Evolutionary conservation across 1,284 basidiomycete genomes (phyloP), one percentile per base, ranked within the genome.

Genomic region (Microbotryum silenes-acaulis): DNA sequence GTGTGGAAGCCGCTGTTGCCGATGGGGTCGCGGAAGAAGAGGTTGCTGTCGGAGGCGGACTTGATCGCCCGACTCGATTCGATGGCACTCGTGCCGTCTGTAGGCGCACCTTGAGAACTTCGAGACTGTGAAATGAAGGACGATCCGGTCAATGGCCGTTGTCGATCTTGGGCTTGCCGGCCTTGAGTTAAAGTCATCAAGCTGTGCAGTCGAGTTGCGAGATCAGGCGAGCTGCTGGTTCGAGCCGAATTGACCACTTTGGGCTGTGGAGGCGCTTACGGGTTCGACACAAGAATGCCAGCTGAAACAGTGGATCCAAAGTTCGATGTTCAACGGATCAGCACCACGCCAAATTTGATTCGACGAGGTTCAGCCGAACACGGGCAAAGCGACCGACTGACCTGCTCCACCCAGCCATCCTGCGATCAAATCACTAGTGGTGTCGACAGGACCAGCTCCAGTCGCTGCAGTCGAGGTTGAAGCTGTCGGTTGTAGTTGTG

Each of bases 51-150:
- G 64, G 57, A 9, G 55, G 57, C 48, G 25, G 65, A 29, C n/a
- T 46, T n/a, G 57, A 54, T 48, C 45, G 58, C 48, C 59, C 56
- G 47, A 46, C 53, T 31, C 33, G 54, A 54, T 18, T 49, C 59
- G 46, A 54, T 47, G 54, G 48, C 59, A 64, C 55, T 54, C 51
- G 60, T 47, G 61, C 52, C 46, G 72, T 73, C 59, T 73, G 72
- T 14, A 72, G 61, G 46, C 71, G 69, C 44, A 73, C 70, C 61
- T 73, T 73, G 52, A 71, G 56, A 8, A 70, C 71, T 37, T 63
- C 53, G 29, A 61, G 50, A 5, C n/a, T 16, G 45, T 5, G 10
- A 18, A 3, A 7, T 8, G 25, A n/a, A n/a, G 14, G 7, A 8
- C 21, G 6, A 31, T 25, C 47, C 21, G 16, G 27, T 47, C n/a